Base-by-base conservation (phyloP, 2,329 filamentous ascomycete species). In the Fusarium sp. region DNA sequence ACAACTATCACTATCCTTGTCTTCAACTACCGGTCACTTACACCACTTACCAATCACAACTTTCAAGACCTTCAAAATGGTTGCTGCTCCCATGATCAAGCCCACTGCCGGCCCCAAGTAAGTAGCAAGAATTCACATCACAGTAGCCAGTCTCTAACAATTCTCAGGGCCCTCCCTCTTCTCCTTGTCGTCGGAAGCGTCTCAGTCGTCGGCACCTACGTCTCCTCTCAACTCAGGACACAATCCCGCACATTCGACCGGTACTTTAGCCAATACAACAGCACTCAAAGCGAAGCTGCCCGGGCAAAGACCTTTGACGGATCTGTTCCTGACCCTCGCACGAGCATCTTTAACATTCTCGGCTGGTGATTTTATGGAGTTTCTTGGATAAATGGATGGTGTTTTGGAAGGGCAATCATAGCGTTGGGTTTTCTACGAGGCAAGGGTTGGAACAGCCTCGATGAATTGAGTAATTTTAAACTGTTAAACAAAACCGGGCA, bases 241-340 rank as follows among this genome's bases (percentile, higher is more conserved):
- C 65, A 72, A 29, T 78, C 77, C 5, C 64, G 70, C 50, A 76
- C 65, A 6, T 78, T 78, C 45, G 77, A 78, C 33, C 72, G 77
- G 50, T 77, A 69, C 41, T 78, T 78, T 52, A 69, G 67, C 24
- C 68, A 77, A 22, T 78, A 78, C 60, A 78, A 78, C 77, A 78
- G 50, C 31, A 54, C 54, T 11, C 61, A 72, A 37, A 78, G 77
- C 60, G 77, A 78, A 20, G 63, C 66, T 16, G 68, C 52, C 56
- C 64, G 77, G 35, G 71, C 65, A 64, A 74, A 73, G 62, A 65
- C 75, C 1, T 78, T 78, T 18, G 22, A 72, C 8, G 77, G 77
- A 1, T 67, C 73, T 56, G 74, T 77, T 4, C 75, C 77, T 14
- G 77, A 78, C 33, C 74, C 74, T 8, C 72, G 77, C 64, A 77